Evolutionary conservation across 495 filamentous ascomycete species (phyloP), one percentile per base, ranked within the genome.

Genomic region (Neurospora sp.): DNA sequence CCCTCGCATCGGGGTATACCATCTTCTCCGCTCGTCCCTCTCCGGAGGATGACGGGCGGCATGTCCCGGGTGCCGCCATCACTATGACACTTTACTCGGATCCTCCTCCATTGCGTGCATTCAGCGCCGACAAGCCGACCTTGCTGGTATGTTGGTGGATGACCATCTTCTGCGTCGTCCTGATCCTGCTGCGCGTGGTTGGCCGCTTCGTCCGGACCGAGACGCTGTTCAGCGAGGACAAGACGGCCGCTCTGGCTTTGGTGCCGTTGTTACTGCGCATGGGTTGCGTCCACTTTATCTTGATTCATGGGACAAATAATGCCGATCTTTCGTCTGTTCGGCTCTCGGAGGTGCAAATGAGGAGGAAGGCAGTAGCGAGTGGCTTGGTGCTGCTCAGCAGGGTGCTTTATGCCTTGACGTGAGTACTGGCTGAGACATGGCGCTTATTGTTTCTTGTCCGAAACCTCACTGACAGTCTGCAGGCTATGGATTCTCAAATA

Each of bases 111-210:
- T 83, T 86, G 70, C 87, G 86, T 74, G 82, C 86, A 10, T 82
- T 83, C 78, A 75, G 83, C 78, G 78, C 90, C 39, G 87, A 93
- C 82, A 91, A 93, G 74, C 90, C 93, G 31, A 94, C 93, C 0
- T 86, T 99, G 49, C 85, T 98, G 71, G 93, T 96, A 77, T 95
- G 92, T 79, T 98, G 94, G 93, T 97, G 96, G 96, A 93, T 93
- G 73, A 96, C 94, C 9, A 84, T 84, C 8, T 96, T 96, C 79
- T 92, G 93, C 40, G 83, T 94, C 69, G 87, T 88, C 44, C 92
- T 97, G 74, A 97, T 99, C 74, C 73, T 93, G 20, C 85, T 93
- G 39, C 88, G 96, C 0, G 80, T 97, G 11, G 82, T 79, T 72
- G 95, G 96, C 31, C 91, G 96, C 46, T 95, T 93, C 79, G 84